Evolutionary conservation across 257 asterid genomes (phyloP), one percentile per base, ranked within the genome.

Genomic region (Rauvolfia tetraphylla): DNA sequence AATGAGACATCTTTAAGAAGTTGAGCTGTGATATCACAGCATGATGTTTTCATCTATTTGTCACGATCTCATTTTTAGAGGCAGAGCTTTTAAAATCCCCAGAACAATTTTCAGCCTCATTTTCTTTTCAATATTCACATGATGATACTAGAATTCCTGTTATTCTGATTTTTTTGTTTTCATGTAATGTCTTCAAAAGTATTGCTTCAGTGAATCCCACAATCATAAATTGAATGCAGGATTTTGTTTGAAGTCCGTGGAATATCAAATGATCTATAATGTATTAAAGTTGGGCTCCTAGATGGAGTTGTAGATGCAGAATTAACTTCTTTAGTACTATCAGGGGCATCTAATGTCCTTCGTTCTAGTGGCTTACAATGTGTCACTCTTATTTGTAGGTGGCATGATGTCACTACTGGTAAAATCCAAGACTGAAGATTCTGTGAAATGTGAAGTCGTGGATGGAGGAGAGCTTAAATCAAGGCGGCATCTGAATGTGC

Each of bases 401-500:
- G 98, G 98, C 70, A 94, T 94, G 98, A 94, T 94, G 97, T 92
- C 97, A 78, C 84, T 94, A 17, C 31, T 79, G 36, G 98, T 90
- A 73, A 94, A 85, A 79, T 94, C 93, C 65, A 94, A 92, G 88
- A 92, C 89, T 33, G 87, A 81, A 77, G 96, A 89, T 69, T 89
- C 93, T 5, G 98, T 94, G 81, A 90, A 83, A 81, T 94, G 98
- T 86, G 97, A 92, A 87, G 98, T 94, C 75, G 80, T 94, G 72
- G 98, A 94, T 81, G 98, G 98, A 49, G 98, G 98, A 73, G 98
- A 94, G 84, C 97, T 94, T 69, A 92, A 94, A 90, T 94, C 98
- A 65, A 91, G 98, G 71, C 85, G 97, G 34, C 98, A 94, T 89
- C 90, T 94, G 72, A 94, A 94, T 86, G 98, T 94, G 76, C 89